Conservation (phyloP, 202 grass and related monocot genomes). For the Panicum hallii region DNA sequence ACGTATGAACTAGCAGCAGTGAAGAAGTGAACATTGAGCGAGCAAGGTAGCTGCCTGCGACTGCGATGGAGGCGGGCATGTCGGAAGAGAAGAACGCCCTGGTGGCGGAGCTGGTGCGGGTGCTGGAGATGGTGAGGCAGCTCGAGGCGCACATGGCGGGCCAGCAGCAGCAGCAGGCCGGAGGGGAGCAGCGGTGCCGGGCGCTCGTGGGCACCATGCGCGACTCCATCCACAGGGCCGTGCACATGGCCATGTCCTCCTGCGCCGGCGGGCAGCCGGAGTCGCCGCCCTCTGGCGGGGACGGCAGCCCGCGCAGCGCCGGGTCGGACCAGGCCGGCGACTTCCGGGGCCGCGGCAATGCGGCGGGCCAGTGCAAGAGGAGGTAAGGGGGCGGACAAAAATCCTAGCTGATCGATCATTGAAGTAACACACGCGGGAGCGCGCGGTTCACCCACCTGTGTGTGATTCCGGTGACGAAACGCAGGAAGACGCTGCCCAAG, state of each 20-base stretch:
- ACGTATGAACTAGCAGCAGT: slow-evolving; percentile 37
- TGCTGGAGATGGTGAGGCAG: slow-evolving; percentile 59
- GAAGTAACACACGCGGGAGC: no score
- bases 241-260: slow-evolving; percentile 57
- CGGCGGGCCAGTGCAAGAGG: slow-evolving; percentile 69
- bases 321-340: slow-evolving; percentile 58
- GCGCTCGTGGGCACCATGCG: slow-evolving; percentile 54
- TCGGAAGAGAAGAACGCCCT: slow-evolving; percentile 49
- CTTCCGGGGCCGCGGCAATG: slow-evolving; percentile 53
- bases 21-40: no score
- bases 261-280: slow-evolving; percentile 21
- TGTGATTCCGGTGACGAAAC: background rate
- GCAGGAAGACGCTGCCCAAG: slow-evolving; percentile 77
- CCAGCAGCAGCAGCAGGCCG: slow-evolving; percentile 1
- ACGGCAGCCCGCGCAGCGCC: slow-evolving; percentile 56
- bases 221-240: slow-evolving; percentile 62
- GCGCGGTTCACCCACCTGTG: background rate
- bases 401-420: no score
- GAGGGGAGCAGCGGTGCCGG: slow-evolving; percentile 50
- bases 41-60: background rate
- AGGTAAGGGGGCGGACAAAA: slow-evolving; percentile 46
- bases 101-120: slow-evolving; percentile 61
- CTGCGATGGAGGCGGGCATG: slow-evolving; percentile 32
- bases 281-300: slow-evolving; percentile 55
- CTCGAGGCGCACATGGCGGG: slow-evolving; percentile 59